Evolutionary conservation across 441 rosid genomes (phyloP).

Genomic region (Theobroma grandiflorum): DNA sequence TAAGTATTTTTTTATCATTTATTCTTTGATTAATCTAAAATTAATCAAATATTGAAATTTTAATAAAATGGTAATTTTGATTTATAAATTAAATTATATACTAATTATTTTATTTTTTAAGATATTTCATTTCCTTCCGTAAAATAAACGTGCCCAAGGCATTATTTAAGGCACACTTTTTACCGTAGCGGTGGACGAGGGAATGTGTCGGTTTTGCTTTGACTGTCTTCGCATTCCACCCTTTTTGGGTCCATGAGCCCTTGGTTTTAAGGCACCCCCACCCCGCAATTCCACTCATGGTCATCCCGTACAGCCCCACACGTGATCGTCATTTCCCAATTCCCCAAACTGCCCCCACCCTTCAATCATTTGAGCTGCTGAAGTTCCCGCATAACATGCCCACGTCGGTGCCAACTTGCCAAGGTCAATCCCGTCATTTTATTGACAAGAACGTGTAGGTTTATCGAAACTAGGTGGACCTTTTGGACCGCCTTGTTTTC

Average conservation of each 20-base stretch:
- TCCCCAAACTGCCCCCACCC: conserved; percentile 27
- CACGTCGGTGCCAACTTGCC: conserved; percentile 16
- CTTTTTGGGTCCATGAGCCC: neutral
- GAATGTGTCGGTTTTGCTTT: conserved; percentile 3
- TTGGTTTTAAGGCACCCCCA: neutral
- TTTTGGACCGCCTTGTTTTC: no score
- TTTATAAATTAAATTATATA: no score
- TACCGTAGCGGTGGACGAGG: neutral
- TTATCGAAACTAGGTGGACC: neutral
- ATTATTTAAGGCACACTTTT: neutral
- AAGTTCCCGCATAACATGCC: neutral
- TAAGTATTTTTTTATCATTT: no score
- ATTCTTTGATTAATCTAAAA: no score
- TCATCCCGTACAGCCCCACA: neutral
- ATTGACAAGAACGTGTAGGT: neutral
- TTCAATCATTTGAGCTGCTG: neutral
- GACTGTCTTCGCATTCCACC: neutral
- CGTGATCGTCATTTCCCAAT: neutral
- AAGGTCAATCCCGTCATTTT: conserved; percentile 38
- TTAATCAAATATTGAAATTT: no score
- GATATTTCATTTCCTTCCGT: no score
- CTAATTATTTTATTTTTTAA: no score
- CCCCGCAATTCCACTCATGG: neutral
- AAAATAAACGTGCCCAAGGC: no score
- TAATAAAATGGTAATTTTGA: no score